Percentiles rank a stretch among this genome's conserved stretches.
Conservation (phyloP, 2,329 filamentous ascomycete species). For the Delphinella strobiligena region DNA sequence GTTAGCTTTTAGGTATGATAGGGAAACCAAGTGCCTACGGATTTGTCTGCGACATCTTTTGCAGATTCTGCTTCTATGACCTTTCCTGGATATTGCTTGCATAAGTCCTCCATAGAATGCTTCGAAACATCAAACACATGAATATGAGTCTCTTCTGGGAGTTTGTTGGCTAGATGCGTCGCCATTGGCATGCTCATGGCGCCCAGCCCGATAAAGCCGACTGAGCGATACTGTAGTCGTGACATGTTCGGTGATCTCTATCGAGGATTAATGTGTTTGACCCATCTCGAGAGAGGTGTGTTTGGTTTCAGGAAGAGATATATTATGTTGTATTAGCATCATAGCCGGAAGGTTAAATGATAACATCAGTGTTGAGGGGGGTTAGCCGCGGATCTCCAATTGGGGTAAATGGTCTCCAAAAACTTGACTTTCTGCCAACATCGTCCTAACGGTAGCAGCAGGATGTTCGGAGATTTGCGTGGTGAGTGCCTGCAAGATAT, state of each 20-base stretch:
- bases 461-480: no score
- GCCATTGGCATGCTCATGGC: slow-evolving; percentile 45
- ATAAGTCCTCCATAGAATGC: slow-evolving; percentile 31
- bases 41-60: slow-evolving; percentile 38
- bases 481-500: no score
- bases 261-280: no score
- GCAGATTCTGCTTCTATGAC: slow-evolving; percentile 30
- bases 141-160: slow-evolving; percentile 30
- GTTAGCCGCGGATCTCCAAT: neutral
- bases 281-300: no score
- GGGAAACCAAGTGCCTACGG: slow-evolving; percentile 24
- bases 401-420: neutral
- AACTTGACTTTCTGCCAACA: neutral
- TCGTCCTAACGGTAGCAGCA: neutral
- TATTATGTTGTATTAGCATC: no score
- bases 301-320: no score
- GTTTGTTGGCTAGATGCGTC: slow-evolving; percentile 36
- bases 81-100: slow-evolving; percentile 25
- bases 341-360: no score
- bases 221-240: slow-evolving; percentile 2
- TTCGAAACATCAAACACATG: slow-evolving; percentile 38
- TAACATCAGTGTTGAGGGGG: no score
- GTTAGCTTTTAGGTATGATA: neutral
- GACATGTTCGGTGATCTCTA: no score
- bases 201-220: slow-evolving; percentile 44